Evolutionary conservation across 192 early-diverging fungal species (phyloP).

Genomic region (Piromyces finnis): DNA sequence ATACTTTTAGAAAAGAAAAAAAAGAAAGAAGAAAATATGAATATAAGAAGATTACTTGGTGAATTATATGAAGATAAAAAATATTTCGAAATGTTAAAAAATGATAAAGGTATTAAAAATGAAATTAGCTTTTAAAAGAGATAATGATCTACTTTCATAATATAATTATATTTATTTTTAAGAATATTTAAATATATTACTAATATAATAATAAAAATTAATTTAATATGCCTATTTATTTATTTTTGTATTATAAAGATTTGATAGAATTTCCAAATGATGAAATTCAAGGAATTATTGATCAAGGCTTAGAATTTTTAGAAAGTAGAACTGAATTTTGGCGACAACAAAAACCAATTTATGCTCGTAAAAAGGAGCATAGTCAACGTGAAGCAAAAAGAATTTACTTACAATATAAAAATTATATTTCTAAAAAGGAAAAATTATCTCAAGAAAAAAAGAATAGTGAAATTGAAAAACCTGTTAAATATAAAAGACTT

Average conservation of each 20-base stretch:
- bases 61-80: constrained; percentile 19
- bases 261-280: constrained; percentile 26
- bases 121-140: background rate
- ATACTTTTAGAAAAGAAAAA: background rate
- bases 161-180: too few species aligned
- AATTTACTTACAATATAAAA: background rate
- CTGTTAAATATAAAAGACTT: background rate
- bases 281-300: constrained; percentile 17
- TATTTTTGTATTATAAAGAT: too few species aligned
- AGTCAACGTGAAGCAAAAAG: background rate
- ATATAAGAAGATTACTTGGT: constrained; percentile 5
- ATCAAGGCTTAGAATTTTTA: constrained; percentile 29
- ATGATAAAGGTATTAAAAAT: constrained; percentile 12
- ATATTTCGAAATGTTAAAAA: constrained; percentile 15
- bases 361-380: constrained; percentile 14
- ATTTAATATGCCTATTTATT: too few species aligned
- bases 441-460: background rate
- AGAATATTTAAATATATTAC: too few species aligned
- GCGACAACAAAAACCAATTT: constrained; percentile 38
- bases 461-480: background rate
- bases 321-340: constrained; percentile 27
- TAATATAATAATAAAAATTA: too few species aligned
- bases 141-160: too few species aligned
- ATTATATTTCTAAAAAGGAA: background rate
- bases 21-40: background rate